Base-by-base conservation (phyloP, 805 yeast species). In the Metschnikowia chrysomelidarum region DNA sequence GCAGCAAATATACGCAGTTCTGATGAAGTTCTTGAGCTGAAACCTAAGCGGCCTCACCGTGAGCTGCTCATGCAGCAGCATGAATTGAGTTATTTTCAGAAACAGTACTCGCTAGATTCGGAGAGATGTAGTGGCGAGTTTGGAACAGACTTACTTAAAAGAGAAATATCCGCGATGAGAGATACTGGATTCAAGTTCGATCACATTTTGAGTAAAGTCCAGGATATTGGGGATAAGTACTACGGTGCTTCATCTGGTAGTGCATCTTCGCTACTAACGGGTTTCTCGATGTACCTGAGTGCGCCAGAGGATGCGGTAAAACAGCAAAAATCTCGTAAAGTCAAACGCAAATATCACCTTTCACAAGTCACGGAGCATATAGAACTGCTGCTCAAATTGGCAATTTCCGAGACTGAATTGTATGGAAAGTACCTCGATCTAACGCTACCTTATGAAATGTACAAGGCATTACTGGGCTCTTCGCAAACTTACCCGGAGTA, bases 341-440 rank as follows among this genome's bases (percentile, higher is more conserved):
- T 54, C 8, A 60, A 57, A 43, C 51, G 64, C 32, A 62, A 57
- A 46, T 48, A 61, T 43, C 47, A 78, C 2, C 54, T 78, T 24
- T 75, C 87, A 38, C 58, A 65, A 12, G 72, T 65, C 31, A 78
- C 82, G 0, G 50, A 69, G 0, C 71, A 70, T 34, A 35, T 85
- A 9, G 64, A 67, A 14, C 22, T 29, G 2, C 35, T 30, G 14
- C 43, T 84, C 3, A 72, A 75, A 12, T 34, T 50, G 0, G 31
- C 76, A 5, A 87, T 84, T 52, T 62, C 76, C 0, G 69, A 73
- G 4, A 76, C 71, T 19, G 96, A 88, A 53, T 57, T 59, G 21
- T 73, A 70, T 50, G 96, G 96, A 0, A 72, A 71, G 42, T 76
- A 56, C 44, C 44, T 88, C 13, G 91, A 87, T 42, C 60, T 87